A percentile compares a stretch with the other conserved stretches of the same genome.
These are phyloP conservation scores for Penicillium manginii DNA, from an alignment of 495 filamentous ascomycete genomes.

Conservation along the genomic window DNA sequence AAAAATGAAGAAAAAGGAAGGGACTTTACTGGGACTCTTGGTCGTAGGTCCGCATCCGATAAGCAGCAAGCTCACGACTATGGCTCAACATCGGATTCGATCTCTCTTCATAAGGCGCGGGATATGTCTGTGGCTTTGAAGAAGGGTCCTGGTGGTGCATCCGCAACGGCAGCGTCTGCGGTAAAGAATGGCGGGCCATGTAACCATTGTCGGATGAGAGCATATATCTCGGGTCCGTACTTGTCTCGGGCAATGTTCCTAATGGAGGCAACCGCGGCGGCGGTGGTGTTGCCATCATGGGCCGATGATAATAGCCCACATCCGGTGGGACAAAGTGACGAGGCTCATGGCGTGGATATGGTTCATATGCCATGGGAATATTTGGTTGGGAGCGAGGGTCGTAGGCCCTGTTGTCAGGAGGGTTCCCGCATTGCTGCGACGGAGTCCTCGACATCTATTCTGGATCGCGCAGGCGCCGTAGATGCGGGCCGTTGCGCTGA, in stretches of 20 bases:
- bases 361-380: slow-evolving; percentile 22
- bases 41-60: slow-evolving; percentile 36
- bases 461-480: slow-evolving; percentile 15
- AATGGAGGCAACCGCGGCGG: slow-evolving; percentile 24
- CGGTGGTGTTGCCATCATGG: slow-evolving; percentile 14
- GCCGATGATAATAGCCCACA: slow-evolving; percentile 25
- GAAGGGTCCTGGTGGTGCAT: slow-evolving; percentile 17
- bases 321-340: slow-evolving; percentile 21
- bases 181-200: slow-evolving; percentile 22
- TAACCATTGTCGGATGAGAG: slow-evolving; percentile 28
- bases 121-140: slow-evolving; percentile 23
- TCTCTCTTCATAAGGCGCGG: slow-evolving; percentile 29
- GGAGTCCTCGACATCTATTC: slow-evolving; percentile 34
- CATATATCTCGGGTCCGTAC: slow-evolving; percentile 30
- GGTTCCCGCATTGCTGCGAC: slow-evolving; percentile 27
- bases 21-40: slow-evolving; percentile 47
- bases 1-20: slow-evolving; percentile 25
- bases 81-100: slow-evolving; percentile 26
- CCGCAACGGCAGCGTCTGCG: slow-evolving; percentile 29
- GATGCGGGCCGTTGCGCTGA: slow-evolving; percentile 19
- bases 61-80: slow-evolving; percentile 31
- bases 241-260: slow-evolving; percentile 20
- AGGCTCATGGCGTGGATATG: slow-evolving; percentile 25
- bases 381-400: slow-evolving; percentile 10
- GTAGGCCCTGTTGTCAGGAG: slow-evolving; percentile 21